phyloP scores from a whole-genome alignment of 2,329 filamentous ascomycete genomes.

The Lecanosticta acicola region DNA sequence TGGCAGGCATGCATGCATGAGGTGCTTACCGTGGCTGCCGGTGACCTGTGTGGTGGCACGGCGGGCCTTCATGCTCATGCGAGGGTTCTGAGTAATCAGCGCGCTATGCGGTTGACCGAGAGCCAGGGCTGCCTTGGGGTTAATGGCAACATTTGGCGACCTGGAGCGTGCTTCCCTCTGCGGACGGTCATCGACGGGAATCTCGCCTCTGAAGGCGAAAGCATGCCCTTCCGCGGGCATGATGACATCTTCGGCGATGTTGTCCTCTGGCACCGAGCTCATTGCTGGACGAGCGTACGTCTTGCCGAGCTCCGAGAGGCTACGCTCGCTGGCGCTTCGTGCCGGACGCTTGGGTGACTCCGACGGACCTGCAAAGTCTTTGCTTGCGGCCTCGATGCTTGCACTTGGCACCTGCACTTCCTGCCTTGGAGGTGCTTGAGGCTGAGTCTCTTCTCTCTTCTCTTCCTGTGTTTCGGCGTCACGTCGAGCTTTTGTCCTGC shows the following conservation, averaged over 20 bases:
- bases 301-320: slow-evolving; percentile 18
- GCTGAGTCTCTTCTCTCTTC: no score
- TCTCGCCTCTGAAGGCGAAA: slow-evolving; percentile 27
- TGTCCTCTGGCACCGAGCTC: slow-evolving; percentile 25
- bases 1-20: no score
- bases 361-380: slow-evolving; percentile 4
- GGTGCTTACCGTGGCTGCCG: slow-evolving; percentile 19
- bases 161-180: slow-evolving; percentile 6
- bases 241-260: slow-evolving; percentile 12
- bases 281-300: slow-evolving; percentile 21
- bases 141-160: slow-evolving; percentile 4
- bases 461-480: no score
- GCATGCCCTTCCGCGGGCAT: slow-evolving; percentile 11
- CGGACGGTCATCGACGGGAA: slow-evolving; percentile 17
- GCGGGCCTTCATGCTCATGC: slow-evolving; percentile 5
- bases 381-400: no score
- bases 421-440: no score
- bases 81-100: slow-evolving; percentile 3
- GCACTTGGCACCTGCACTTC: no score
- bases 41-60: slow-evolving; percentile 13
- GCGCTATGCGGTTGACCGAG: slow-evolving; percentile 8
- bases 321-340: slow-evolving; percentile 19
- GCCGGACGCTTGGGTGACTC: slow-evolving; percentile 3
- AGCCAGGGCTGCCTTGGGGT: slow-evolving; percentile 7
- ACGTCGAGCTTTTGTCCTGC: no score